These are phyloP conservation scores for Hypoxylon cercidicola DNA, from an alignment of 495 filamentous ascomycete species.

Conservation along the genomic window DNA sequence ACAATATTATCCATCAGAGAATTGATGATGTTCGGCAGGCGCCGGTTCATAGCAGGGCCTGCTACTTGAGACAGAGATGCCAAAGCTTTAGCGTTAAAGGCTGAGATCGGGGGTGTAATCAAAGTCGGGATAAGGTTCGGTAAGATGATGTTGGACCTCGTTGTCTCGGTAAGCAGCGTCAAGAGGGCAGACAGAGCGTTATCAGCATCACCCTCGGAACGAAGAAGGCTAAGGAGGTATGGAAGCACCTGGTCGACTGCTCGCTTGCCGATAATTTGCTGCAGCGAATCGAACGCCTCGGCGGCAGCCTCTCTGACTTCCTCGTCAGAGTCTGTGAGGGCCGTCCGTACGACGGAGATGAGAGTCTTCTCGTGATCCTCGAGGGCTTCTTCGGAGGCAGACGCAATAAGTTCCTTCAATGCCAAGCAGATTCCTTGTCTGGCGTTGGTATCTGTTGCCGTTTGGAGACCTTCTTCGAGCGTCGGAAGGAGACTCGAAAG, in stretches of 20 bases:
- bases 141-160: slow-evolving; percentile 93
- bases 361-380: slow-evolving; percentile 96
- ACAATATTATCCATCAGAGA: slow-evolving; percentile 93
- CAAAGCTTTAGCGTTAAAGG: slow-evolving; percentile 93
- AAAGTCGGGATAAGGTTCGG: slow-evolving; percentile 95
- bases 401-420: slow-evolving; percentile 88
- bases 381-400: slow-evolving; percentile 87
- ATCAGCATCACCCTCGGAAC: slow-evolving; percentile 85
- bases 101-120: slow-evolving; percentile 86
- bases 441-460: slow-evolving; percentile 88
- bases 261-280: slow-evolving; percentile 91
- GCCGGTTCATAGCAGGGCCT: slow-evolving; percentile 85
- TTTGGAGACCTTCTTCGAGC: slow-evolving; percentile 90
- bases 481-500: slow-evolving; percentile 87
- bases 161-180: slow-evolving; percentile 91
- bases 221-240: slow-evolving; percentile 85
- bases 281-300: slow-evolving; percentile 94
- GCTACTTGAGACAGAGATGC: slow-evolving; percentile 94
- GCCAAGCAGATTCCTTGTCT: slow-evolving; percentile 98
- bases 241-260: slow-evolving; percentile 95
- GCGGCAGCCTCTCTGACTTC: slow-evolving; percentile 96
- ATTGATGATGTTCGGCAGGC: slow-evolving; percentile 88
- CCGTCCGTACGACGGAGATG: slow-evolving; percentile 92
- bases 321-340: slow-evolving; percentile 86
- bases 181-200: slow-evolving; percentile 92